Conservation (phyloP, 495 filamentous ascomycete genomes). For the Pyronema domesticum region DNA sequence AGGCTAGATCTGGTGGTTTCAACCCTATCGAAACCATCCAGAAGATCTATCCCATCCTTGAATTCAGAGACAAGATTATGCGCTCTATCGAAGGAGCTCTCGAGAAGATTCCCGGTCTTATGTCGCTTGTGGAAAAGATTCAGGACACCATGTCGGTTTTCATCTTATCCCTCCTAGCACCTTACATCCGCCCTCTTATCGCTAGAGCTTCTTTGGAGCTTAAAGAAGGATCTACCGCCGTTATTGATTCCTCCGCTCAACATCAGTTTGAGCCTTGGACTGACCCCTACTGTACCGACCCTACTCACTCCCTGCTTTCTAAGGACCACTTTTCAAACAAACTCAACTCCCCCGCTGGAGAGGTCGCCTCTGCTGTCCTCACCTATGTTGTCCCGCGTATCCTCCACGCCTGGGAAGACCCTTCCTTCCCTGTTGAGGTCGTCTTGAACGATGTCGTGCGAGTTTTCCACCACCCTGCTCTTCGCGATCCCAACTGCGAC, state of each 20-base stretch:
- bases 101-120: conserved; percentile 80
- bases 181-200: conserved; percentile 81
- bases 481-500: conserved; percentile 52
- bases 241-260: conserved; percentile 62
- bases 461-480: conserved; percentile 78
- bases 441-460: conserved; percentile 57
- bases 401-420: conserved; percentile 79
- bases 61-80: conserved; percentile 86
- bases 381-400: conserved; percentile 74
- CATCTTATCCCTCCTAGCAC: conserved; percentile 71
- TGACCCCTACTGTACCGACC: conserved; percentile 66
- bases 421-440: conserved; percentile 56
- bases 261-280: conserved; percentile 88
- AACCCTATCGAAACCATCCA: conserved; percentile 53
- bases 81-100: conserved; percentile 64
- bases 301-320: conserved; percentile 83
- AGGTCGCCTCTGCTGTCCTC: conserved; percentile 59
- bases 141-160: conserved; percentile 81
- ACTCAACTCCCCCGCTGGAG: conserved; percentile 71
- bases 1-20: conserved; percentile 1
- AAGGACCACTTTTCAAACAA: conserved; percentile 95
- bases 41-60: conserved; percentile 85
- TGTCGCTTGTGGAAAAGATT: conserved; percentile 72
- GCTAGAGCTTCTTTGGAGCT: conserved; percentile 63
- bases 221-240: conserved; percentile 61